Percentiles rank a stretch among this genome's conserved stretches.
Conservation (phyloP, 495 filamentous ascomycete genomes). For the Xylaria castorea region DNA sequence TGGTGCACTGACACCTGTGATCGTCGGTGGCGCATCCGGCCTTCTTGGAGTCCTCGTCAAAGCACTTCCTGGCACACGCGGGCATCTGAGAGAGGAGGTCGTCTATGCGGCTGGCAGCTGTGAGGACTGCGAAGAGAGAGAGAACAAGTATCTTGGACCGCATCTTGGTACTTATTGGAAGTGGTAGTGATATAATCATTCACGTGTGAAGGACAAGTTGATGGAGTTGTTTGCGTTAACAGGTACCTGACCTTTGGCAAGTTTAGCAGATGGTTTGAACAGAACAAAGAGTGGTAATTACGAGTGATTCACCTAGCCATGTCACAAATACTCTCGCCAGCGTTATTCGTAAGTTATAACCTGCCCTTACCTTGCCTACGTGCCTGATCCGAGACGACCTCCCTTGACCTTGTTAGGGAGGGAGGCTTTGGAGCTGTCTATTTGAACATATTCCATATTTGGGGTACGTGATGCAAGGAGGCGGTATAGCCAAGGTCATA, state of each 20-base stretch:
- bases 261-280: background rate
- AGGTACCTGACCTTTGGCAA: background rate
- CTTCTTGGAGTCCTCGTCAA: conserved; percentile 31
- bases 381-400: background rate
- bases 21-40: conserved; percentile 38
- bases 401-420: background rate
- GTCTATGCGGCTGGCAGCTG: conserved; percentile 28
- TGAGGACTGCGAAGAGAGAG: conserved; percentile 32
- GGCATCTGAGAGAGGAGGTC: conserved; percentile 38
- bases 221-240: background rate
- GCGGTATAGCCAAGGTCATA: background rate
- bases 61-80: conserved; percentile 37
- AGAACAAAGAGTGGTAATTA: background rate
- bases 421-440: background rate
- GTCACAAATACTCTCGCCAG: background rate
- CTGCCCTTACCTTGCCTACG: background rate
- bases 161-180: conserved; percentile 22
- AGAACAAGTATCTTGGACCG: conserved; percentile 34
- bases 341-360: background rate
- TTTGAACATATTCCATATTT: background rate
- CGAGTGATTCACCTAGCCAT: background rate
- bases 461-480: conserved; percentile 2
- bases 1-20: conserved; percentile 38
- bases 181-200: background rate
- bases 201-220: background rate